Evolutionary conservation across 2,329 filamentous ascomycete genomes (phyloP).

Genomic region (Aspergillus uvarum): DNA sequence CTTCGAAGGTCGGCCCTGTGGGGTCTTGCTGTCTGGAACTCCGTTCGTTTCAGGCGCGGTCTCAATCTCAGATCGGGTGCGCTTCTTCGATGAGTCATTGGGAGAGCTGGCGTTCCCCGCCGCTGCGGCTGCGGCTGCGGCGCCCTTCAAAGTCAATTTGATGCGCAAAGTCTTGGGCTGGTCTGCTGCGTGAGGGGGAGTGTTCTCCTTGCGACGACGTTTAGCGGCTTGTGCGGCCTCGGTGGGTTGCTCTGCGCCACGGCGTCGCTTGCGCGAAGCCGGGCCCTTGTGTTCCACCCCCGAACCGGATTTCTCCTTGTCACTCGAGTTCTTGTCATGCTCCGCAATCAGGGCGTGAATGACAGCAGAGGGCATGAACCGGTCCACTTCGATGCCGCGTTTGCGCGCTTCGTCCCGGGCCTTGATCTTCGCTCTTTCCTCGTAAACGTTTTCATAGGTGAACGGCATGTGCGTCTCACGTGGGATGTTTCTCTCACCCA

Average conservation of each 20-base stretch:
- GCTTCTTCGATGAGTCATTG: constrained; percentile 15
- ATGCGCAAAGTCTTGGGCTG: constrained; percentile 15
- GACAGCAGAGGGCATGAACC: constrained; percentile 19
- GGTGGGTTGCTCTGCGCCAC: constrained; percentile 3
- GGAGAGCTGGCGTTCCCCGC: not conserved
- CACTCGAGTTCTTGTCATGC: constrained; percentile 11
- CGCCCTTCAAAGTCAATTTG: constrained; percentile 16
- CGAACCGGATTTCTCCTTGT: not conserved
- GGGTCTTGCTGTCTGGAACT: not conserved
- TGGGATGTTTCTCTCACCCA: constrained; percentile 34
- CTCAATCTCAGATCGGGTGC: constrained; percentile 18
- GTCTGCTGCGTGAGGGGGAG: not conserved
- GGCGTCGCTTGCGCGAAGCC: constrained; percentile 21
- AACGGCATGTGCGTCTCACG: constrained; percentile 20
- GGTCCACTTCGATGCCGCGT: constrained; percentile 21
- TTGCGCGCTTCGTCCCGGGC: constrained; percentile 24
- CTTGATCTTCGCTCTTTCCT: constrained; percentile 22
- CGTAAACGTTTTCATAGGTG: constrained; percentile 25
- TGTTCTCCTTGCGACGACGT: constrained; percentile 15
- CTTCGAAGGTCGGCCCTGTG: not conserved
- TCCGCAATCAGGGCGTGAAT: constrained; percentile 22
- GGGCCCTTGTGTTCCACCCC: constrained; percentile 8
- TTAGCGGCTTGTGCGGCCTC: constrained; percentile 11
- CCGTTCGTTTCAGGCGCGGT: constrained; percentile 1
- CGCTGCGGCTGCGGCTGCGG: constrained; percentile 1